These are phyloP conservation scores for Ophiostoma pallidulum DNA, from an alignment of 2,329 filamentous ascomycete genomes.

Conservation along the genomic window DNA sequence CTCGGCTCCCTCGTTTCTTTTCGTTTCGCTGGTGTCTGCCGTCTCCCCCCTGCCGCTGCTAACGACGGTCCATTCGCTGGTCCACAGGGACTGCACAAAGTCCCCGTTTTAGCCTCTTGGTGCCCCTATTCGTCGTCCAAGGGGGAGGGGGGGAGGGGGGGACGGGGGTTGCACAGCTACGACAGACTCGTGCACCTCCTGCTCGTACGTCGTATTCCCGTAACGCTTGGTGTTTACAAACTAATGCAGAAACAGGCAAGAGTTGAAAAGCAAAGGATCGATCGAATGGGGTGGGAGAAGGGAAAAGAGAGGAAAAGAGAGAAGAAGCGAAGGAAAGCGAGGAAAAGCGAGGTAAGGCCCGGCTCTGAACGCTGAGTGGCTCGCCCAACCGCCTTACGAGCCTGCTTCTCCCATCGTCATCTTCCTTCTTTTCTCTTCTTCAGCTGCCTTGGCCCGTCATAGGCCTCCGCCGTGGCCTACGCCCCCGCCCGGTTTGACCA, in stretches of 20 bases:
- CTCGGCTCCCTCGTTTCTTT: background rate
- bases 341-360: no score
- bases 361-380: no score
- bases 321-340: background rate
- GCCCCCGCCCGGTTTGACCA: no score
- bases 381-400: background rate
- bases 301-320: no score
- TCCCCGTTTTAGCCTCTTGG: constrained; percentile 8
- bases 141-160: no score
- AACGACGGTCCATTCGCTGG: no score
- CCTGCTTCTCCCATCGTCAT: background rate
- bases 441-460: background rate
- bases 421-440: constrained; percentile 1
- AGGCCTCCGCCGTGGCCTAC: no score
- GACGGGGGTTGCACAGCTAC: no score
- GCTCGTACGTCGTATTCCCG: no score
- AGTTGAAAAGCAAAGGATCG: background rate
- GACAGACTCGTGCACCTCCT: no score
- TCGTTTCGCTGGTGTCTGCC: background rate
- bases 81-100: constrained; percentile 1
- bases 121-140: constrained; percentile 3
- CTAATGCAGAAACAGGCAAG: background rate
- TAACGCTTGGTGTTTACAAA: constrained; percentile 1
- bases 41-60: no score
- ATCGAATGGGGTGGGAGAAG: no score